Percentiles rank a stretch among this genome's conserved stretches.
Conservation (phyloP, 179 eudicot species). For the Silene coronaria region DNA sequence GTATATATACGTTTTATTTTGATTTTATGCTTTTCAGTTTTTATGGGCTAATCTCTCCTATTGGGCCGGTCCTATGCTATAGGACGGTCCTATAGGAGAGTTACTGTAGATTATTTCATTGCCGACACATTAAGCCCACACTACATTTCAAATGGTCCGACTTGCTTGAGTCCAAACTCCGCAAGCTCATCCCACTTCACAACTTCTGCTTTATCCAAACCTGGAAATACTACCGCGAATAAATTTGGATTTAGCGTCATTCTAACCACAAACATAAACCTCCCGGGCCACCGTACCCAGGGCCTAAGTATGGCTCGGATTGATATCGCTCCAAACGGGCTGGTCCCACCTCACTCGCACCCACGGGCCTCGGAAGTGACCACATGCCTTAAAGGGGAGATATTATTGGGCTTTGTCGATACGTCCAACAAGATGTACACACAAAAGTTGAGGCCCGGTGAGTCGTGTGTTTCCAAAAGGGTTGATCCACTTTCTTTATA, state of each 20-base stretch:
- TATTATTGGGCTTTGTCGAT: conserved; percentile 69
- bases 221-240: conserved; percentile 45
- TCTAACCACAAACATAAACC: conserved; percentile 43
- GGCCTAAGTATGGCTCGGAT: conserved; percentile 71
- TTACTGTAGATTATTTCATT: too few relatives aligned
- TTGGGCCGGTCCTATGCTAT: too few relatives aligned
- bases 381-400: conserved; percentile 54
- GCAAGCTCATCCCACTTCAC: conserved; percentile 56
- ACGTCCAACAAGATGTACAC: conserved; percentile 48
- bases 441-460: conserved; percentile 55
- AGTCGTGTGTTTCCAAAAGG: conserved; percentile 80
- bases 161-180: conserved; percentile 50
- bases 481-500: conserved; percentile 58
- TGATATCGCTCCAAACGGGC: conserved; percentile 54
- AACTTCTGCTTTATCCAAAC: conserved; percentile 59
- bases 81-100: too few relatives aligned
- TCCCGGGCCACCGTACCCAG: conserved; percentile 69
- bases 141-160: conserved; percentile 39
- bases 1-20: too few relatives aligned
- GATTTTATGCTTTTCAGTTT: too few relatives aligned
- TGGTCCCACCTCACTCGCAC: conserved; percentile 77
- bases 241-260: conserved; percentile 54
- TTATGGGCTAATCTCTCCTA: too few relatives aligned
- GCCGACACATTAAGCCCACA: conserved; percentile 38
- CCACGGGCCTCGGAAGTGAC: conserved; percentile 83